phyloP scores from a whole-genome alignment of 2,329 filamentous ascomycete genomes.

The Didymosphaeria variabile region DNA sequence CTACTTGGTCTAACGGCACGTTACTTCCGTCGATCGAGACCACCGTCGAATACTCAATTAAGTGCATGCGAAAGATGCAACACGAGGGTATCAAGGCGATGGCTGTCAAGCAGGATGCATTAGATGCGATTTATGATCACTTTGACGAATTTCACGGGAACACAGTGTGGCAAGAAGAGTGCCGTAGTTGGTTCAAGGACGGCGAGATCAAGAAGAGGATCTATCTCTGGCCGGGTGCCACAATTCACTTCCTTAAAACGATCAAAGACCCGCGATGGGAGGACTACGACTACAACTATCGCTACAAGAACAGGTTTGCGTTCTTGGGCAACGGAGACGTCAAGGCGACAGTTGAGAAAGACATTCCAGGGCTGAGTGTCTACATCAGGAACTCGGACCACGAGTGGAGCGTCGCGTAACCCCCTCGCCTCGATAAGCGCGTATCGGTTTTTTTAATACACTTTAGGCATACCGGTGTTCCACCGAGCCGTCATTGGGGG shows the following conservation, averaged over 20 bases:
- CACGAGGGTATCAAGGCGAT: slow-evolving; percentile 43
- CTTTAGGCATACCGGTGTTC: slow-evolving; percentile 2
- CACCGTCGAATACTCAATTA: slow-evolving; percentile 45
- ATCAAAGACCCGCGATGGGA: slow-evolving; percentile 55
- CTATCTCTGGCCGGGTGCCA: slow-evolving; percentile 45
- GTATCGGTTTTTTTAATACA: neutral
- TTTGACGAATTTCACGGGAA: slow-evolving; percentile 42
- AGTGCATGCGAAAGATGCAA: slow-evolving; percentile 47
- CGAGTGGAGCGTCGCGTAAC: slow-evolving; percentile 57
- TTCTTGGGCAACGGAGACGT: slow-evolving; percentile 53
- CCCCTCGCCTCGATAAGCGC: neutral
- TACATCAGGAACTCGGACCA: slow-evolving; percentile 57
- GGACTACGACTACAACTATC: slow-evolving; percentile 57
- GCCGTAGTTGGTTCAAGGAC: slow-evolving; percentile 48
- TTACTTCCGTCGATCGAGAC: slow-evolving; percentile 57
- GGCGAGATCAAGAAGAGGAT: slow-evolving; percentile 45
- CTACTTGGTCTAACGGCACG: slow-evolving; percentile 57
- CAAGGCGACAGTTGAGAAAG: slow-evolving; percentile 53
- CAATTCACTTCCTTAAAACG: slow-evolving; percentile 49
- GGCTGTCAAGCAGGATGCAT: slow-evolving; percentile 41
- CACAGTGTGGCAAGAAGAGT: slow-evolving; percentile 46
- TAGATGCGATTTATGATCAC: slow-evolving; percentile 43
- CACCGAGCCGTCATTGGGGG: slow-evolving; percentile 13
- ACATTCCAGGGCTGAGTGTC: slow-evolving; percentile 53
- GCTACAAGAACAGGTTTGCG: slow-evolving; percentile 44